Evolutionary conservation across 257 asterid species (phyloP).

Genomic region (Osmanthus fragrans): DNA sequence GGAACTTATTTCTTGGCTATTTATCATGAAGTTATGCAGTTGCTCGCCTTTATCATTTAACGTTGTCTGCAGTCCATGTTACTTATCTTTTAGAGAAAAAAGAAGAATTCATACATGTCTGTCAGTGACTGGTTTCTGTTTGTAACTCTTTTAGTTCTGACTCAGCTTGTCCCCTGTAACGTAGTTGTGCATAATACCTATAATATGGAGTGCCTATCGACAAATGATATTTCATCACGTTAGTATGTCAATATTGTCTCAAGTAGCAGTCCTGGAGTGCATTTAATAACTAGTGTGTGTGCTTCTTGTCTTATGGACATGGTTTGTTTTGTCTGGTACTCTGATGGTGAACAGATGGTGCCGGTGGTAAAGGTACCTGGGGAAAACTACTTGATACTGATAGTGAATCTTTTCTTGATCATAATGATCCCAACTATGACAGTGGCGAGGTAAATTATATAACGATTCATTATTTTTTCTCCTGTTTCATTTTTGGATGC

Average conservation of each 20-base stretch:
- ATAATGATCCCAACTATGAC: conserved; percentile 95
- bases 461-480: background rate
- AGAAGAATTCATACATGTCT: too few relatives aligned
- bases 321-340: conserved; percentile 14
- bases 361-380: conserved; percentile 99
- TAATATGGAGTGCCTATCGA: background rate
- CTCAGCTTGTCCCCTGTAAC: background rate
- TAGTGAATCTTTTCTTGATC: conserved; percentile 64
- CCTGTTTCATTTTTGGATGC: background rate
- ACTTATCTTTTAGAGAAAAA: background rate
- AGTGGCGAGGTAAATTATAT: conserved; percentile 76
- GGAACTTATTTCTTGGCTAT: background rate
- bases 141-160: background rate
- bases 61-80: too few relatives aligned
- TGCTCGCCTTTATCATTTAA: background rate
- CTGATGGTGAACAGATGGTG: conserved; percentile 75
- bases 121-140: background rate
- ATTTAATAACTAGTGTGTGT: background rate
- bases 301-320: background rate
- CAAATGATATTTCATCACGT: background rate
- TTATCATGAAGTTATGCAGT: background rate
- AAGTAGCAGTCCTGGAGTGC: background rate
- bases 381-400: conserved; percentile 88
- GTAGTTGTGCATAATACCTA: background rate
- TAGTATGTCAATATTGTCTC: background rate